Percentiles rank a stretch among this genome's conserved stretches.
Evolutionary conservation across 2,329 filamentous ascomycete species (phyloP).

Genomic region (Coleophoma cylindrospora): DNA sequence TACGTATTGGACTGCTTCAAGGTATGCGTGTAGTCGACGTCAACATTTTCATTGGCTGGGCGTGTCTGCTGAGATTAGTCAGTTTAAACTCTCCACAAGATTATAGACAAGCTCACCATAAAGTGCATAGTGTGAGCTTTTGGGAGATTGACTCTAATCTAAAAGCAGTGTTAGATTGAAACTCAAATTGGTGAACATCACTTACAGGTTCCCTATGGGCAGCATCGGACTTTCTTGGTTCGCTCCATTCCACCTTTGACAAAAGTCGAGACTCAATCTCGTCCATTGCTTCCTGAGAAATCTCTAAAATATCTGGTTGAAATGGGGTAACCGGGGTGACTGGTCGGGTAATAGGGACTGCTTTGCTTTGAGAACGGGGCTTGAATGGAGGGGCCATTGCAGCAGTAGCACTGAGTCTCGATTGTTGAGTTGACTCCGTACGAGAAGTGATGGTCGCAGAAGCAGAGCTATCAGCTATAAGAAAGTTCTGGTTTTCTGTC

Average conservation of each 20-base stretch:
- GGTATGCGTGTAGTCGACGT: neutral
- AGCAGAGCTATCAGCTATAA: neutral
- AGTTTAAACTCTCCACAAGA: neutral
- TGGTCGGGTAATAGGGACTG: neutral
- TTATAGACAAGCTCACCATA: neutral
- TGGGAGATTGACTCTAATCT: neutral
- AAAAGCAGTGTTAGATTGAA: too few relatives aligned
- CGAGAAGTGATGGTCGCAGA: neutral
- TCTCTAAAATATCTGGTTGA: neutral
- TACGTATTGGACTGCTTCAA: constrained; percentile 13
- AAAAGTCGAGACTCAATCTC: constrained; percentile 17
- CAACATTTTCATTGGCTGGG: neutral
- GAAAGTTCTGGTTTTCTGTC: neutral
- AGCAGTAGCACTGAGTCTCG: constrained; percentile 23
- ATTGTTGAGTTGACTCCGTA: constrained; percentile 11
- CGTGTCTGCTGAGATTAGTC: neutral
- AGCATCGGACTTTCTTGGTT: neutral
- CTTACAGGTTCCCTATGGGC: too few relatives aligned
- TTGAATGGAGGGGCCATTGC: constrained; percentile 29
- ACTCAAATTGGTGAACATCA: too few relatives aligned
- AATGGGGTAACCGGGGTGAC: neutral
- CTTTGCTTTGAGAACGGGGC: constrained; percentile 17
- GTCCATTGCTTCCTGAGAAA: constrained; percentile 6
- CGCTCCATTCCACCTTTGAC: constrained; percentile 14
- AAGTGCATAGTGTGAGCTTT: neutral